Evolutionary conservation across 208 protist species (phyloP), one percentile per base, ranked within the genome.

Genomic region (Leptomonas seymouri): DNA sequence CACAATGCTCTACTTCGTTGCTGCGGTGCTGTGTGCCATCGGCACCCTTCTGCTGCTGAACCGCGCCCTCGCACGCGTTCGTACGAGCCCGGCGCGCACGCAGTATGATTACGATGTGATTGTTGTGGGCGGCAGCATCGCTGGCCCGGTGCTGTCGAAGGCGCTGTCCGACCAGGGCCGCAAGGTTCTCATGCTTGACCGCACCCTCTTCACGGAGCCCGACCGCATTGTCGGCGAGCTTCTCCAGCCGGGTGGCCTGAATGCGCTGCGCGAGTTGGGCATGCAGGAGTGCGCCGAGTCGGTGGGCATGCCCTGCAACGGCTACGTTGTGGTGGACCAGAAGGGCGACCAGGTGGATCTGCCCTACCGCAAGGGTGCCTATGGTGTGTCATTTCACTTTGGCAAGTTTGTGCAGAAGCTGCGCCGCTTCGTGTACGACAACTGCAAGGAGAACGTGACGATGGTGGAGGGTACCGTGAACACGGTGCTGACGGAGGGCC

Each of bases 161-260:
- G 84, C 82, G 16, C 82, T 98, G 25, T 93, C 89, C 3, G 80
- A 81, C 54, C 81, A 97, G 69, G 93, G 94, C 67, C 81, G 87
- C 57, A 84, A 83, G 66, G 93, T 98, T 20, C 63, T 97, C 18
- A 57, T 98, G 48, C 65, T 98, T 16, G 97, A 98, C 71, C 86
- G 94, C 48, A 79, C 87, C 39, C 77, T 98, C 27, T 96, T 93
- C 75, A 90, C 74, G 21, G 89, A 93, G 53, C 96, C 97, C 11
- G 91, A 99, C 74, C 89, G 95, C 64, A 98, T 99, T 66, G 87
- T 98, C 28, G 97, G 97, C 42, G 97, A 99, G 77, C 86, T 99
- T 20, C 86, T 99, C 54, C 97, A 99, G 81, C 97, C 97, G 12
- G 96, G 95, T 55, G 97, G 97, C 57, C 57, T 98, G 18, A 62